phyloP scores from a whole-genome alignment of 768 basidiomycete genomes.

The Melanogaster broomeanus region DNA sequence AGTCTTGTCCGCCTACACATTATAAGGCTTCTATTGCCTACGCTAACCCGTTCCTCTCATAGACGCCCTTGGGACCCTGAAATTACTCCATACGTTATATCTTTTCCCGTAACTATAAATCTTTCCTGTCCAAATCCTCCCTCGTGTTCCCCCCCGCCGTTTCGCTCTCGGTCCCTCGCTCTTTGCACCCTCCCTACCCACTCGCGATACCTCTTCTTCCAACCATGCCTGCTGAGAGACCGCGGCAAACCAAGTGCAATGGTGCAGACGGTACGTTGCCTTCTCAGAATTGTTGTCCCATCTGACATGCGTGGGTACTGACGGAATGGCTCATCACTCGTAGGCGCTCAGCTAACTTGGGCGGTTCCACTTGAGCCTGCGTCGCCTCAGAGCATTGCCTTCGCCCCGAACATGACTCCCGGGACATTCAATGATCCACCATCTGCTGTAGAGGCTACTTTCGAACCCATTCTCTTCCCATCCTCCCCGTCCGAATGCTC shows the following conservation, averaged over 20 bases:
- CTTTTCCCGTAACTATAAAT: constrained; percentile 37
- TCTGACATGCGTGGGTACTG: constrained; percentile 6
- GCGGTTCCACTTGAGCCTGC: constrained; percentile 42
- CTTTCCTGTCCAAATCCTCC: constrained; percentile 13
- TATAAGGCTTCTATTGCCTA: constrained; percentile 32
- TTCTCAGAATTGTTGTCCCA: background rate
- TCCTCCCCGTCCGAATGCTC: constrained; percentile 36
- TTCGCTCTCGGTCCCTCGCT: constrained; percentile 18
- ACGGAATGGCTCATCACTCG: constrained; percentile 13
- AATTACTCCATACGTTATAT: constrained; percentile 37
- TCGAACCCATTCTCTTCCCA: constrained; percentile 61
- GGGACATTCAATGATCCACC: constrained; percentile 55
- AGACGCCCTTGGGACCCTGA: constrained; percentile 33
- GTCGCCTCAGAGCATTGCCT: constrained; percentile 46
- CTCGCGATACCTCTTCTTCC: constrained; percentile 26
- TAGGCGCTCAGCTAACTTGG: constrained; percentile 50
- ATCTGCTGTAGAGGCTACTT: constrained; percentile 34
- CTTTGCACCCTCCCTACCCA: constrained; percentile 13
- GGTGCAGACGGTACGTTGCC: constrained; percentile 37
- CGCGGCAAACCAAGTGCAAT: constrained; percentile 36
- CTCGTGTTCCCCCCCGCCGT: constrained; percentile 28
- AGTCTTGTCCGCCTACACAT: constrained; percentile 18
- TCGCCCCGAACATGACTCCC: constrained; percentile 60
- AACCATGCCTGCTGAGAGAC: constrained; percentile 51
- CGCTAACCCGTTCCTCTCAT: constrained; percentile 28